Base-by-base conservation (phyloP, 2,329 filamentous ascomycete genomes). In the Aspergillus udagawae region DNA sequence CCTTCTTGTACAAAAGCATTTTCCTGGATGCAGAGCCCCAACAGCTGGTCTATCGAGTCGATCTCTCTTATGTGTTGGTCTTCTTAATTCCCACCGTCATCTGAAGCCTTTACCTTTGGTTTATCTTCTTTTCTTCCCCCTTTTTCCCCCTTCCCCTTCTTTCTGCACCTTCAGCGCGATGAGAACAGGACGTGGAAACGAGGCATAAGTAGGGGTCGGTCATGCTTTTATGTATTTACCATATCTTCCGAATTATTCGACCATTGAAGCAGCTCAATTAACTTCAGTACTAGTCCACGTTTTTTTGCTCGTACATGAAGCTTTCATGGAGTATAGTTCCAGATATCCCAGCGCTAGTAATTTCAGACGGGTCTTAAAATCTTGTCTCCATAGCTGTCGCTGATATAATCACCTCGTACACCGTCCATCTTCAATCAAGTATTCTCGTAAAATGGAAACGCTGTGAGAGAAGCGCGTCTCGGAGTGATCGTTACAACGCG, bases 1-100 rank as follows among this genome's bases (percentile, higher is more conserved):
- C 49, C 52, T 61, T 54, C 63, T 64, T 72, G 69, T 72, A 72
- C 65, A 73, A 70, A 73, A 71, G 65, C 63, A 58, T 69, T 64
- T 60, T 42, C 61, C 58, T 58, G 50, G 56, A 60, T 58, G 52
- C 58, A 53, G 49, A 52, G 57, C 38, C 41, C 47, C 44, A 23
- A 25, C 44, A 23, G 21, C 44, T 45, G 42, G 55, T 54, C 49
- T 55, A 63, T 64, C 54, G 54, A 41, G 28, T 56, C 52, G 52
- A 57, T 64, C 45, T 63, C 48, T 60, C 20, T 47, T 52, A 47
- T 47, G 45, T 50, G 41, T 54, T 56, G 47, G 51, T 55, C 50
- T 57, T 35, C 50, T 54, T 27, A 32, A 47, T 52, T 59, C 23
- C 12, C 21, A 23, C 23, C 23, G 10, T 23, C 23, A 12, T 23